Percentiles rank a stretch among this genome's conserved stretches.
Evolutionary conservation across 306 rosid genomes (phyloP).

Genomic region (Herpetospermum pedunculosum): DNA sequence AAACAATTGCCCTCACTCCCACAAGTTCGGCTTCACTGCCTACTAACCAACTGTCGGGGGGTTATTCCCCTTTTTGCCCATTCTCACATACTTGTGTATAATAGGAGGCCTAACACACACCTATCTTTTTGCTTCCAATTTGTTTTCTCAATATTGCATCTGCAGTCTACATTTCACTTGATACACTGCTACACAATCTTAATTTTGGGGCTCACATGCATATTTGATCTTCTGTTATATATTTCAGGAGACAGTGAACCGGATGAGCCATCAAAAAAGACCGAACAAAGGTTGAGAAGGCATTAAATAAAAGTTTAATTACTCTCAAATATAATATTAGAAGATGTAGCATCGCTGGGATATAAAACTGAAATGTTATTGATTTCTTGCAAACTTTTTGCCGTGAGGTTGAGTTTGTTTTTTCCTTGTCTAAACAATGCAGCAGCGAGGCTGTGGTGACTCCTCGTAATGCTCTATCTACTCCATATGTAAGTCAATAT

Average conservation of each 20-base stretch:
- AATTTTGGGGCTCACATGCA: conserved; percentile 24
- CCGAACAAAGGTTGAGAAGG: conserved; percentile 47
- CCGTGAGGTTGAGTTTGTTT: conserved; percentile 10
- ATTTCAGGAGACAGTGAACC: conserved; percentile 71
- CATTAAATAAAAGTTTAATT: background rate
- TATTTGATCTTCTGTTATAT: conserved; percentile 17
- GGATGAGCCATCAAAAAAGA: conserved; percentile 53
- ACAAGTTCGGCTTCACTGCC: too few relatives aligned
- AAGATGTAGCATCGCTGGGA: conserved; percentile 4
- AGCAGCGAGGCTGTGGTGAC: conserved; percentile 39
- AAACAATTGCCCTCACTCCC: too few relatives aligned
- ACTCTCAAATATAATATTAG: background rate
- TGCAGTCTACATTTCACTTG: conserved; percentile 5
- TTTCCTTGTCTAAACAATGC: conserved; percentile 27
- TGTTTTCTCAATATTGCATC: background rate
- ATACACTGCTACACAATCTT: conserved; percentile 12
- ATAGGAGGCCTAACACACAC: too few relatives aligned
- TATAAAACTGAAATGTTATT: background rate
- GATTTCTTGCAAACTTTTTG: background rate
- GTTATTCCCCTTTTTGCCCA: too few relatives aligned
- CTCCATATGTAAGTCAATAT: conserved; percentile 29
- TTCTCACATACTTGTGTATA: too few relatives aligned
- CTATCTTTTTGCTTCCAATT: background rate
- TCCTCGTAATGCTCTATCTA: conserved; percentile 29
- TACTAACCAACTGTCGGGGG: too few relatives aligned